Evolutionary conservation across 148 eudicot species (phyloP), one percentile per base, ranked within the genome.

Genomic region (Chenopodium formosanum): DNA sequence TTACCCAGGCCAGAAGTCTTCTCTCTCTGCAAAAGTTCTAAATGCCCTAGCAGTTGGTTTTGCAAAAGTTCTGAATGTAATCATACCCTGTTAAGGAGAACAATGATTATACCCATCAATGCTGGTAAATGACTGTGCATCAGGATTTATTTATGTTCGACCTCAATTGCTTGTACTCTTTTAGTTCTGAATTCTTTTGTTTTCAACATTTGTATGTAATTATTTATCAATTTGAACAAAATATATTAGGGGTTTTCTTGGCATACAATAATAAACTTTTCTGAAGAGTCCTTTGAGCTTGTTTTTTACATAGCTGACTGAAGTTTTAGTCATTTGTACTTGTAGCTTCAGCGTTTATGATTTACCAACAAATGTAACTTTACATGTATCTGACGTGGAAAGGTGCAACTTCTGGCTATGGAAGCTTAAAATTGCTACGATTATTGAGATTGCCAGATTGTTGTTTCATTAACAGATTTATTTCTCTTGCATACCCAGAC

Each of bases 311-410:
- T 25, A 40, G 73, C 70, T 44, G 75, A 58, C 71, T 13, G 56
- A 32, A 37, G 37, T 79, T 53, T 65, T 77, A 53, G 72, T 25
- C 23, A 47, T 40, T 77, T 79, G 76, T 22, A 4, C 53, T 56
- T 9, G 37, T 34, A 70, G 52, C 82, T 40, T 53, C 23, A 44
- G 71, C 50, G 56, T 11, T 34, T 56, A 56, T 16, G 22, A 52
- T 32, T 29, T 53, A 58, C 8, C 17, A 7, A 20, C 53, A 10
- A 7, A 47, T 75, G 1, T 7, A 4, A 29, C 9, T 27, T 20
- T 31, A 6, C 25, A 7, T 32, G 50, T 23, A 52, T n/a, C 79
- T 76, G 31, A 58, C 50, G 56, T 50, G 62, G 13, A 62, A 74
- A 53, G 20, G 4, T 25, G 34, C 77, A 23, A 3, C 12, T 73